Evolutionary conservation across 495 filamentous ascomycete genomes (phyloP), one percentile per base, ranked within the genome.

Genomic region (Talaromyces trachyspermus): DNA sequence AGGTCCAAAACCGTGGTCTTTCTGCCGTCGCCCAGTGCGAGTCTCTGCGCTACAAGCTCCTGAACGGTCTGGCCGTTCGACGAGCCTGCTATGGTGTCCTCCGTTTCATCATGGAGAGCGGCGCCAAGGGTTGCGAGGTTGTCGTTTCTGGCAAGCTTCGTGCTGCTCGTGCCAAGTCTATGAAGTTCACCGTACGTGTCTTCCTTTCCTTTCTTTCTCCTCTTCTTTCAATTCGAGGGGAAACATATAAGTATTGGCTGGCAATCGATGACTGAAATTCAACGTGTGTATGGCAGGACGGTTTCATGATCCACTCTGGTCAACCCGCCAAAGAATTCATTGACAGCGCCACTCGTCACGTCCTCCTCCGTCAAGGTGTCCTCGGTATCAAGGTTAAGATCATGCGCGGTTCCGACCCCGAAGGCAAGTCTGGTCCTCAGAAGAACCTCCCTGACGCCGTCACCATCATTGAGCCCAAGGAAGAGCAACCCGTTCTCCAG

Each of bases 251-350:
- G 60, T 30, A 40, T 15, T 33, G 14, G 46, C 49, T 54, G 22
- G 48, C 48, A 29, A 19, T n/a, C n/a, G n/a, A n/a, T n/a, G n/a
- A n/a, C n/a, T n/a, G n/a, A n/a, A n/a, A n/a, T n/a, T n/a, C n/a
- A n/a, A n/a, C n/a, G n/a, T n/a, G n/a, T n/a, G n/a, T 4, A 4
- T 20, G 54, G 49, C 55, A 86, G 83, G 92, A 98, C 69, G 92
- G 92, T 63, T 98, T 98, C 88, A 98, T 98, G 92, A 98, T 98
- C 79, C 92, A 98, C 87, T 97, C 92, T 65, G 92, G 92, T 76
- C 92, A 97, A 67, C 92, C 92, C 58, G 94, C 92, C 60, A 90
- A 92, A 75, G 92, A 98, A 75, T 98, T 98, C 79, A 98, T 98
- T 72, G 92, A 98, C 79, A 80, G 74, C 63, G 94, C 92, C 52